phyloP scores from a whole-genome alignment of 768 basidiomycete species.

The Nevesoporus exiguus region DNA sequence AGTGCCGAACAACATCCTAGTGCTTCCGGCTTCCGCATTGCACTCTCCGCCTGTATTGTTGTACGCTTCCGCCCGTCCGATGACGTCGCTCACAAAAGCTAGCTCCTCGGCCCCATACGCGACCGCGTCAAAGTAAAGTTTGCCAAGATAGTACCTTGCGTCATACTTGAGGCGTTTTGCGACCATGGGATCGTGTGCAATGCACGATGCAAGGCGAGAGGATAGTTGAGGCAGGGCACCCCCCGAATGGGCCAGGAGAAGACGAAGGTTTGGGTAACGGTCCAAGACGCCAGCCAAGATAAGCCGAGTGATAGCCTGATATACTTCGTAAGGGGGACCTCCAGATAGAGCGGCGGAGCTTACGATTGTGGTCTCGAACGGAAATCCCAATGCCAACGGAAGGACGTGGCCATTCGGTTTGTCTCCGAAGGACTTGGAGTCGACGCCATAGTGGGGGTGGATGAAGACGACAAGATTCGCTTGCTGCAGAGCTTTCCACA shows the following conservation, averaged over 20 bases:
- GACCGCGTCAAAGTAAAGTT: slow-evolving; percentile 83
- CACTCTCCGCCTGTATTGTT: slow-evolving; percentile 31
- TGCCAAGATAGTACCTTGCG: slow-evolving; percentile 78
- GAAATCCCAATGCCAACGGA: slow-evolving; percentile 83
- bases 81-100: slow-evolving; percentile 67
- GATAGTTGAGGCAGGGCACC: slow-evolving; percentile 82
- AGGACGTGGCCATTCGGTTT: slow-evolving; percentile 84
- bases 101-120: slow-evolving; percentile 86
- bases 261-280: slow-evolving; percentile 66
- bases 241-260: slow-evolving; percentile 85
- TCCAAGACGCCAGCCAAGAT: slow-evolving; percentile 82
- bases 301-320: slow-evolving; percentile 66
- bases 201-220: slow-evolving; percentile 80
- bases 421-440: slow-evolving; percentile 68
- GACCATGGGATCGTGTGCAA: slow-evolving; percentile 80
- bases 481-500: slow-evolving; percentile 76
- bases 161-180: slow-evolving; percentile 74
- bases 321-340: slow-evolving; percentile 6
- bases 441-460: slow-evolving; percentile 85
- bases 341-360: slow-evolving; percentile 26
- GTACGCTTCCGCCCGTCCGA: slow-evolving; percentile 58
- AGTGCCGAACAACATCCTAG: slow-evolving; percentile 75
- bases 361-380: slow-evolving; percentile 86
- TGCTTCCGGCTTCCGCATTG: slow-evolving; percentile 44
- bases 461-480: slow-evolving; percentile 75